Evolutionary conservation across 164 flowering plant species (phyloP).

Genomic region (Chimonanthus salicifolius): DNA sequence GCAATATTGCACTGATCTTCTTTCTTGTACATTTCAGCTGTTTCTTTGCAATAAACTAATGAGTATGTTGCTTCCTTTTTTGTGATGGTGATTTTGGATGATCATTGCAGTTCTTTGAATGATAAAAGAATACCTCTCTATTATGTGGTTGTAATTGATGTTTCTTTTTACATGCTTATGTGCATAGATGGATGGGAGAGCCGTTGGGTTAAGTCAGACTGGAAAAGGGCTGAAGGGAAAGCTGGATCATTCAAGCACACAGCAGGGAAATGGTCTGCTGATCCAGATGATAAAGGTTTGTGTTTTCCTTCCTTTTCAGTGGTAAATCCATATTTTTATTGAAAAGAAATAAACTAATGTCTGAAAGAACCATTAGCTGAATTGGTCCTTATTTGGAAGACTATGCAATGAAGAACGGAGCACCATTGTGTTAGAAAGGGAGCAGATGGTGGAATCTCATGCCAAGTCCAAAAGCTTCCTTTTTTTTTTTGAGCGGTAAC

Average conservation of each 20-base stretch:
- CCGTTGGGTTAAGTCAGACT: constrained; percentile 89
- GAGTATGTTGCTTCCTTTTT: not conserved
- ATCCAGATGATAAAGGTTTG: constrained; percentile 94
- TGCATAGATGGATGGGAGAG: constrained; percentile 80
- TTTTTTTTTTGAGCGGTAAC: no score
- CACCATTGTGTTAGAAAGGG: no score
- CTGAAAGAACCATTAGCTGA: no score
- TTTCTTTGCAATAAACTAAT: not conserved
- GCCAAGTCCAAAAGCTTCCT: not conserved
- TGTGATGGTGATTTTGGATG: not conserved
- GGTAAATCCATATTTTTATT: not conserved
- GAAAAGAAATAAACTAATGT: not conserved
- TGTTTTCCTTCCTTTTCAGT: not conserved
- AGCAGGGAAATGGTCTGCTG: constrained; percentile 83
- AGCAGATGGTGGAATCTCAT: not conserved
- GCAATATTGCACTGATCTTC: not conserved
- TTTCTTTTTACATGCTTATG: not conserved
- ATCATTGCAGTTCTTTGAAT: not conserved
- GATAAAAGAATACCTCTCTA: not conserved
- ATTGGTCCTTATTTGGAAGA: no score
- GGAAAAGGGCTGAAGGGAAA: constrained; percentile 91
- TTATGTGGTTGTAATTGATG: not conserved
- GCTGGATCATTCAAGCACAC: constrained; percentile 93
- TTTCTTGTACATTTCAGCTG: not conserved
- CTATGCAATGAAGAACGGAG: no score